Evolutionary conservation across 768 basidiomycete species (phyloP).

Genomic region (Tylopilus subfusipes): DNA sequence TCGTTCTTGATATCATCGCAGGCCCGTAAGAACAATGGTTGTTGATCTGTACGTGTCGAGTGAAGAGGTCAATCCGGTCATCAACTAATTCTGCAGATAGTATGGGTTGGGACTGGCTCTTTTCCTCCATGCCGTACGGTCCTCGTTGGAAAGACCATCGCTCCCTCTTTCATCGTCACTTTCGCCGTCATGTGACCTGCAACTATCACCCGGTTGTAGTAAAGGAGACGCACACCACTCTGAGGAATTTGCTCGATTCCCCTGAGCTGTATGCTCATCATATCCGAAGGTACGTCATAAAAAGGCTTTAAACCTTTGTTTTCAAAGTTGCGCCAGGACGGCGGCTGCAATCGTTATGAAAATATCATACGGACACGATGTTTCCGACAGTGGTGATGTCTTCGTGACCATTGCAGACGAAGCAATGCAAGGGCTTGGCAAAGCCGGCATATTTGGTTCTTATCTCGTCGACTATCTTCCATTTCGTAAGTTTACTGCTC

Average conservation of each 20-base stretch:
- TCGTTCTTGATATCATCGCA: background rate
- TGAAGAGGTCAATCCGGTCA: background rate
- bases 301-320: background rate
- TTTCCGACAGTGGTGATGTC: conserved; percentile 37
- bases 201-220: conserved; percentile 27
- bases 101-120: conserved; percentile 48
- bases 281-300: conserved; percentile 31
- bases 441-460: conserved; percentile 41
- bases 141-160: conserved; percentile 36
- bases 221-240: conserved; percentile 36
- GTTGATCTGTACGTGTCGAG: conserved; percentile 37
- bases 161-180: conserved; percentile 38
- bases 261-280: conserved; percentile 38
- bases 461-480: conserved; percentile 41
- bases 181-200: conserved; percentile 26
- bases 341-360: conserved; percentile 40
- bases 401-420: conserved; percentile 41
- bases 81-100: conserved; percentile 20
- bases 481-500: conserved; percentile 21
- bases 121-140: conserved; percentile 41
- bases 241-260: conserved; percentile 35
- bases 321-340: conserved; percentile 18
- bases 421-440: conserved; percentile 34
- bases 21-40: conserved; percentile 42
- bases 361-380: conserved; percentile 39